phyloP scores from a whole-genome alignment of 805 yeast species.

The Cyberlindnera maclurae region DNA sequence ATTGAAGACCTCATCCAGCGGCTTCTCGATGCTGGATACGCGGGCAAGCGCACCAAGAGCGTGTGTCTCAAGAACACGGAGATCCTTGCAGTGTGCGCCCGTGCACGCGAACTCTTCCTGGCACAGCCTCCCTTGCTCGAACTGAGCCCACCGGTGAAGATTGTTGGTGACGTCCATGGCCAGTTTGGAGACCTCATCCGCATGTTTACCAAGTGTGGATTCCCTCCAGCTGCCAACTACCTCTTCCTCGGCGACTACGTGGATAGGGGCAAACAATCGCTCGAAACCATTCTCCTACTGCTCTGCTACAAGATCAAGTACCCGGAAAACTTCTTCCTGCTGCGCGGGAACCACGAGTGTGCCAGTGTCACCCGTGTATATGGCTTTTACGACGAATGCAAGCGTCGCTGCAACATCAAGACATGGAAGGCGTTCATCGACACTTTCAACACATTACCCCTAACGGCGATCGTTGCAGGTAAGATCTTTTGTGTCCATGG shows the following conservation, averaged over 20 bases:
- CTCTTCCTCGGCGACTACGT: conserved; percentile 85
- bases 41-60: conserved; percentile 86
- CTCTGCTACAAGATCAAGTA: conserved; percentile 77
- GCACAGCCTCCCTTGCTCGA: conserved; percentile 88
- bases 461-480: conserved; percentile 86
- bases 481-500: conserved; percentile 96
- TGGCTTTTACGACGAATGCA: conserved; percentile 93
- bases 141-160: conserved; percentile 79
- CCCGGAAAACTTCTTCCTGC: conserved; percentile 79
- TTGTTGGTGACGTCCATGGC: conserved; percentile 88
- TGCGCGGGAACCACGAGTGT: conserved; percentile 93
- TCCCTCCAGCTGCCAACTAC: conserved; percentile 65
- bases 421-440: conserved; percentile 95
- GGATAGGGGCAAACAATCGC: conserved; percentile 89
- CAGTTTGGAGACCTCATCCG: conserved; percentile 87
- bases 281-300: conserved; percentile 75
- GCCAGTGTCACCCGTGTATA: conserved; percentile 91
- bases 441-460: conserved; percentile 85
- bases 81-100: conserved; percentile 77
- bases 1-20: conserved; percentile 88
- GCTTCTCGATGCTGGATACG: conserved; percentile 89
- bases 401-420: conserved; percentile 80
- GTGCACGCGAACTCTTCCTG: conserved; percentile 82
- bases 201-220: conserved; percentile 79
- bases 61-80: conserved; percentile 88